Evolutionary conservation across 192 early-diverging fungal genomes (phyloP), one percentile per base, ranked within the genome.

Genomic region (Jimgerdemannia lactiflua): DNA sequence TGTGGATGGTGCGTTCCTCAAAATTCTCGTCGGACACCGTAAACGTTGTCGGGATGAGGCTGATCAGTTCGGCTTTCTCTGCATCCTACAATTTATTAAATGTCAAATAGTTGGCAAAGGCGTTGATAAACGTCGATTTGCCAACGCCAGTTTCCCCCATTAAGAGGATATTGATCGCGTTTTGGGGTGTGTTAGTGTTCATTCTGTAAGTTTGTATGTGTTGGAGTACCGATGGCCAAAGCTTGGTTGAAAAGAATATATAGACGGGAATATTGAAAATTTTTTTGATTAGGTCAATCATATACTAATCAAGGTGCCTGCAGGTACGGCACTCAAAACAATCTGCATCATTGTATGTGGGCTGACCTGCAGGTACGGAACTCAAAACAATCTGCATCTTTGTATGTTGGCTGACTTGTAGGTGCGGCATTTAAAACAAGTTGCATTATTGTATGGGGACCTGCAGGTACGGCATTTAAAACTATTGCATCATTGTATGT

Each of bases 61-160:
- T 65, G 4, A 54, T 73, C 75, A 77, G 70, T 39, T 77, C 66
- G 18, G n/a, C n/a, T 69, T 73, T 69, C 18, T 76, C n/a, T n/a
- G n/a, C 49, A n/a, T n/a, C n/a, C n/a, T n/a, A n/a, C 72, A 80
- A 42, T 11, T 42, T 80, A 4, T 77, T 70, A 42, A 67, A 80
- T 69, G 59, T 71, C 2, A 80, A 71, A 66, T 80, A 80, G 43
- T 80, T 80, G 6, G 49, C 75, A 64, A 80, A 74, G 64, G 72
- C 75, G 44, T 80, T 80, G 66, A 80, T 80, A 63, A 76, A 80
- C 0, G 79, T 80, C 7, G 75, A 80, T 68, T 80, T 80, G 7
- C 79, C 75, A 43, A 80, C 75, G 3, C 79, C 79, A 9, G 79
- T 80, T 49, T 75, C 65, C 0, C 78, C 78, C 68, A 79, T 67